Conservation (phyloP, 306 rosid genomes). For the Gleditsia sinensis region DNA sequence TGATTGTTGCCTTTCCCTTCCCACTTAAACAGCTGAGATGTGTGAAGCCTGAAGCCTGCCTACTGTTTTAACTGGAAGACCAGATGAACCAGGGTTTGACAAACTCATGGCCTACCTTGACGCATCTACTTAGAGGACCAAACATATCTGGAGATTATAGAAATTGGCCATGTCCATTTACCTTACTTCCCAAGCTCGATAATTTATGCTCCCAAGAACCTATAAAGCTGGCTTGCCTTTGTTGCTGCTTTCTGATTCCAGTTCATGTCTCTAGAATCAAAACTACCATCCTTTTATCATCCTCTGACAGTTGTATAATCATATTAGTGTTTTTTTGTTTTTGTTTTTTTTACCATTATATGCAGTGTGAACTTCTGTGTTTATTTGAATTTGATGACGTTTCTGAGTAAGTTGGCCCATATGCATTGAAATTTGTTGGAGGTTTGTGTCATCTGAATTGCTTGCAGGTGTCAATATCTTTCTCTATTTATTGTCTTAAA, state of each 20-base stretch:
- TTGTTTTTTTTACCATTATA: constrained; percentile 13
- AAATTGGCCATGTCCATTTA: constrained; percentile 62
- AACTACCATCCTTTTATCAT: constrained; percentile 53
- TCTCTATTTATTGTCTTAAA: background rate
- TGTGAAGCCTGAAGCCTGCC: constrained; percentile 97
- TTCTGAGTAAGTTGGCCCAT: constrained; percentile 33
- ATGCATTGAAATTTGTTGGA: constrained; percentile 27
- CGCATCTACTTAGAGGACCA: constrained; percentile 77
- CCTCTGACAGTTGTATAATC: constrained; percentile 46
- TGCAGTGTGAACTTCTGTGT: constrained; percentile 42
- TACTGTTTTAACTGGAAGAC: constrained; percentile 89
- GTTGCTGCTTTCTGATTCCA: constrained; percentile 53
- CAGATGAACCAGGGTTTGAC: constrained; percentile 94
- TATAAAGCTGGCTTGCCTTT: constrained; percentile 58
- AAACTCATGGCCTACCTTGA: constrained; percentile 94
- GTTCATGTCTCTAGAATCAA: constrained; percentile 49
- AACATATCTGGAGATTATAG: constrained; percentile 60
- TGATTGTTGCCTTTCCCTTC: constrained; percentile 96
- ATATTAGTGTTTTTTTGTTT: constrained; percentile 35
- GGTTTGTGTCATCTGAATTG: constrained; percentile 47
- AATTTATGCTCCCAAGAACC: constrained; percentile 78
- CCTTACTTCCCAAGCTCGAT: constrained; percentile 80
- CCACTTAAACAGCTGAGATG: constrained; percentile 92
- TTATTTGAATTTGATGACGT: constrained; percentile 37
- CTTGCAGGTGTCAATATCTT: constrained; percentile 51